phyloP scores from a whole-genome alignment of 2,329 filamentous ascomycete species.

The Microdochium trichocladiopsis region DNA sequence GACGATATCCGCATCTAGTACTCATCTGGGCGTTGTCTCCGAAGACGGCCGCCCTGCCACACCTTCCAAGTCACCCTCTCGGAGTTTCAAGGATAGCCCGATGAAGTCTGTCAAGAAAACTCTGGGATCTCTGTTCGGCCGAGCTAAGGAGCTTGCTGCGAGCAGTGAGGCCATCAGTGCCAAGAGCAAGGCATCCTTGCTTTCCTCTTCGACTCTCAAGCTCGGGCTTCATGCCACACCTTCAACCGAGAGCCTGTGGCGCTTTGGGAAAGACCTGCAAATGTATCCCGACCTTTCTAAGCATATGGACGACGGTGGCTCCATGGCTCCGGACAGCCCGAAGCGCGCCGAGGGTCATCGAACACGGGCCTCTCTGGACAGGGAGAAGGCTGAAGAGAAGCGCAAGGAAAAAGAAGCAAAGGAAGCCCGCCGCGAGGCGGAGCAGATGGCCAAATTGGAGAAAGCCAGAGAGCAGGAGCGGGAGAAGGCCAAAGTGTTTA shows the following conservation, averaged over 20 bases:
- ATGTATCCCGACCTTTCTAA: constrained; percentile 39
- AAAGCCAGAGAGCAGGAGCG: constrained; percentile 64
- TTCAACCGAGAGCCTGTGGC: constrained; percentile 41
- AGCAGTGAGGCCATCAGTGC: constrained; percentile 63
- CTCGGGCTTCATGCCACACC: constrained; percentile 33
- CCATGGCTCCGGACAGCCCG: constrained; percentile 30
- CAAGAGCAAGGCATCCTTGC: constrained; percentile 50
- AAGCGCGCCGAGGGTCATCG: constrained; percentile 34
- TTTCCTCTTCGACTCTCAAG: constrained; percentile 45
- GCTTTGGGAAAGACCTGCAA: constrained; percentile 20
- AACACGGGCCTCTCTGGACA: constrained; percentile 52
- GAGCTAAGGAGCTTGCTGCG: constrained; percentile 77
- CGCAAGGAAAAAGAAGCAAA: constrained; percentile 53
- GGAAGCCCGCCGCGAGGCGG: constrained; percentile 53
- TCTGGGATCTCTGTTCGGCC: constrained; percentile 83
- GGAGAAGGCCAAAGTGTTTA: constrained; percentile 56
- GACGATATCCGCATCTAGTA: constrained; percentile 52
- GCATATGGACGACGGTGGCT: constrained; percentile 21
- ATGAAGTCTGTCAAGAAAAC: constrained; percentile 90
- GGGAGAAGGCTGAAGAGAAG: constrained; percentile 55
- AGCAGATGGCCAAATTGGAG: constrained; percentile 56
- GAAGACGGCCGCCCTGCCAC: constrained; percentile 35
- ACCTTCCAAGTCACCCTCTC: constrained; percentile 48
- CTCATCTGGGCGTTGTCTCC: constrained; percentile 39
- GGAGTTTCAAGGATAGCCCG: constrained; percentile 62